Evolutionary conservation across 1,284 basidiomycete species (phyloP), one percentile per base, ranked within the genome.

Genomic region (Leccinum fallax): DNA sequence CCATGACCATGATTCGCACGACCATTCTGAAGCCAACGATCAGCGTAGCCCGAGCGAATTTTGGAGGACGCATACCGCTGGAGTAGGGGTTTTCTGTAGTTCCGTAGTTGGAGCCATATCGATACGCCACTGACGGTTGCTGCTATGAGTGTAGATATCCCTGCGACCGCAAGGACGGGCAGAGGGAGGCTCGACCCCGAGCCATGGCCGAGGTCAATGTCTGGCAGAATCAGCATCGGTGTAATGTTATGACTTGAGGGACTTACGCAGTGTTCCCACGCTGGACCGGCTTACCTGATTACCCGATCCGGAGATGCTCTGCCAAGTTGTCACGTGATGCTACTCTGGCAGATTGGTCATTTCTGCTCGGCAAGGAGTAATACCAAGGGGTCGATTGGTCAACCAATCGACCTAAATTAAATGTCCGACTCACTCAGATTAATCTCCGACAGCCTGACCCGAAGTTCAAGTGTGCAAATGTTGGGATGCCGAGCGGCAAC

Each of bases 1-100:
- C 94, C 95, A 98, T 98, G 69, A 98, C 70, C 88, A 99, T 93
- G 73, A 99, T 97, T 62, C 97, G 85, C 48, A 98, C 86, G 55
- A 98, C 96, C 84, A 94, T 93, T 66, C 95, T 93, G 13, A 28
- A 57, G 52, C 62, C 32, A 28, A 34, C 38, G 26, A 36, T 34
- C 8, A 43, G 59, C 28, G 64, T 40, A 55, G 19, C 46, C 19
- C 13, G 51, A 46, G 38, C 30, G 56, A 53, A 40, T 40, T 40
- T 52, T 5, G 38, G 53, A 55, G 16, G 48, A 43, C 9, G 66
- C 83, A 60, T 61, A 92, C 90, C 92, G 81, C 79, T 95, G 94
- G 32, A 96, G 76, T 4, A 85, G 76, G 2, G 93, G 93, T 74
- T 93, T 92, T 61, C 94, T 80, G 71, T 97, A 97, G 72, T 93